These are phyloP conservation scores for Nasturtium officinale DNA, from an alignment of 345 rosid genomes.

Conservation along the genomic window DNA sequence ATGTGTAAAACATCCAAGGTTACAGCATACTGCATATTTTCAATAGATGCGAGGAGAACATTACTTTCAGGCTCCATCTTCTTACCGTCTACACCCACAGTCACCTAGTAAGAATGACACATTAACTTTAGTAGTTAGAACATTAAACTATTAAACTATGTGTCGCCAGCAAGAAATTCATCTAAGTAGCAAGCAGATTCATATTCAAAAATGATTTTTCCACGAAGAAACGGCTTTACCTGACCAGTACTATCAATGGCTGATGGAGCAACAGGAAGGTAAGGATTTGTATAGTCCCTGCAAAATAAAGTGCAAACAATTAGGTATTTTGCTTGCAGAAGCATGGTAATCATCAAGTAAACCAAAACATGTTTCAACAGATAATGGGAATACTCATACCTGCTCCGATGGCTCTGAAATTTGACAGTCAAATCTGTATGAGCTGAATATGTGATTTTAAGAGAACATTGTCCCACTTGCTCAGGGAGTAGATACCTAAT, in stretches of 20 bases:
- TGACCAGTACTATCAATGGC: slow-evolving; percentile 89
- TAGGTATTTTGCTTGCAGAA: not conserved
- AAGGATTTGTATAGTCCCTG: slow-evolving; percentile 98
- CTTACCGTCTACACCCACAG: slow-evolving; percentile 85
- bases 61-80: slow-evolving; percentile 97
- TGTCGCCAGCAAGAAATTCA: slow-evolving; percentile 1
- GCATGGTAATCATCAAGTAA: slow-evolving; percentile 10
- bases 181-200: not conserved
- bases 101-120: slow-evolving; percentile 50
- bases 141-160: not conserved
- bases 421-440: slow-evolving; percentile 98
- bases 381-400: slow-evolving; percentile 50
- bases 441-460: slow-evolving; percentile 96
- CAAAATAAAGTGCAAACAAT: slow-evolving; percentile 8
- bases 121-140: not conserved
- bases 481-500: slow-evolving; percentile 89
- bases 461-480: slow-evolving; percentile 69
- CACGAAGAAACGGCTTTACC: slow-evolving; percentile 40
- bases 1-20: slow-evolving; percentile 91
- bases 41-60: slow-evolving; percentile 98
- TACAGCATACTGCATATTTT: slow-evolving; percentile 99
- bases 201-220: not conserved
- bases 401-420: slow-evolving; percentile 97
- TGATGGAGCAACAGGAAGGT: slow-evolving; percentile 96
- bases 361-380: slow-evolving; percentile 23